Conservation (phyloP, 1,284 basidiomycete genomes). For the Schizophyllum commune region DNA sequence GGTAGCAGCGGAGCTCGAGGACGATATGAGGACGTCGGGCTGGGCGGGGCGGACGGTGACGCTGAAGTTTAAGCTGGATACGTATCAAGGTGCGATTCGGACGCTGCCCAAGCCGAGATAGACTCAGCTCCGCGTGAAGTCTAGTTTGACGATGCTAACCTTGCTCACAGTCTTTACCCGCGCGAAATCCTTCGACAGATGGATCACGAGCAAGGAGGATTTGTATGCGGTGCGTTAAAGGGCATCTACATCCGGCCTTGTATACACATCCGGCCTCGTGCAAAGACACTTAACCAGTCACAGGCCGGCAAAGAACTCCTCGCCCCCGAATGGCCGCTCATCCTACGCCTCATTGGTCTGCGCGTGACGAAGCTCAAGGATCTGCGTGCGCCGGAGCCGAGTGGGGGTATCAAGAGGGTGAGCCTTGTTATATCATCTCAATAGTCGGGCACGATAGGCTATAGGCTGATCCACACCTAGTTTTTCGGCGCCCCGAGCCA, state of each 20-base stretch:
- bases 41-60: conserved; percentile 77
- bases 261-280: no score
- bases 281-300: conserved; percentile 10
- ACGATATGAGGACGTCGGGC: conserved; percentile 63
- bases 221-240: conserved; percentile 61
- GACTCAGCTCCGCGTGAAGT: neutral
- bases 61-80: conserved; percentile 75
- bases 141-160: neutral
- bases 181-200: conserved; percentile 70
- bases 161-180: conserved; percentile 62
- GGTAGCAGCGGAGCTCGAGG: conserved; percentile 72
- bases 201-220: conserved; percentile 73
- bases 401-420: conserved; percentile 57
- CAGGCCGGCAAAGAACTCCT: conserved; percentile 81
- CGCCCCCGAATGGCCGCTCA: conserved; percentile 69
- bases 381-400: conserved; percentile 41
- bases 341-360: conserved; percentile 74
- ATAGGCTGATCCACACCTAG: conserved; percentile 23
- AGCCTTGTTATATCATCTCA: conserved; percentile 18
- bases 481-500: conserved; percentile 43
- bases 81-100: conserved; percentile 53
- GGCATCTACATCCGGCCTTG: no score
- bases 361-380: conserved; percentile 83
- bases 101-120: neutral
- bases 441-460: neutral